Conservation (phyloP, 2,329 filamentous ascomycete species). For the Fonsecaea pedrosoi region DNA sequence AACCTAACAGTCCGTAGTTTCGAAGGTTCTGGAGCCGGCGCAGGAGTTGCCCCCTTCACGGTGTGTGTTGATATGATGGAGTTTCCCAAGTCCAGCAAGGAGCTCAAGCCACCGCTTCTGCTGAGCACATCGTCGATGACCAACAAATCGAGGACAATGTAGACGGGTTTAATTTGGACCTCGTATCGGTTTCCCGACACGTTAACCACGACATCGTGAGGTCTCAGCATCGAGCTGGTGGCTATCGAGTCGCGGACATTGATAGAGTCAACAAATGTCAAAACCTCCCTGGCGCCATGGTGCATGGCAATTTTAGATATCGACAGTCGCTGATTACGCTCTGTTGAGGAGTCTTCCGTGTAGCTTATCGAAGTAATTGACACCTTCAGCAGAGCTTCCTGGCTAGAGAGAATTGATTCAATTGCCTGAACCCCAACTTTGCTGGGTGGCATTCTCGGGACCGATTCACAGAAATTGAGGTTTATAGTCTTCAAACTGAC, state of each 20-base stretch:
- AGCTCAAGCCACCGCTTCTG: slow-evolving; percentile 90
- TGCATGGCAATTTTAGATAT: slow-evolving; percentile 55
- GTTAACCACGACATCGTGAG: slow-evolving; percentile 35
- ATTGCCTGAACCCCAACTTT: slow-evolving; percentile 27
- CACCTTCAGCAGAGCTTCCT: slow-evolving; percentile 32
- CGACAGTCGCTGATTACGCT: slow-evolving; percentile 24
- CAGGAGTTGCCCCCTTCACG: slow-evolving; percentile 44
- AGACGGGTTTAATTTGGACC: slow-evolving; percentile 77
- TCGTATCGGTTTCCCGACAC: slow-evolving; percentile 53
- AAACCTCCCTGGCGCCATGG: slow-evolving; percentile 57
- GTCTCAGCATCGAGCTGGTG: slow-evolving; percentile 39
- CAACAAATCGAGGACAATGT: slow-evolving; percentile 77
- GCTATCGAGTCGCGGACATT: slow-evolving; percentile 50
- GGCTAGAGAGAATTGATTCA: slow-evolving; percentile 21
- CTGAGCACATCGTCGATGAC: slow-evolving; percentile 83
- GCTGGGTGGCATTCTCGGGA: slow-evolving; percentile 28
- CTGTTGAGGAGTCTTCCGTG: slow-evolving; percentile 1
- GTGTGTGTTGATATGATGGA: slow-evolving; percentile 80
- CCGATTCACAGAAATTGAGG: slow-evolving; percentile 31
- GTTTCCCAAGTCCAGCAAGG: slow-evolving; percentile 84
- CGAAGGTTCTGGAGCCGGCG: slow-evolving; percentile 35
- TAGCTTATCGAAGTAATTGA: slow-evolving; percentile 23
- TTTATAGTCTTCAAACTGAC: slow-evolving; percentile 21
- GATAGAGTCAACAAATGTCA: slow-evolving; percentile 59
- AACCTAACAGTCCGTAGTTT: slow-evolving; percentile 63